These are phyloP conservation scores for Trichoderma sp. DNA, from an alignment of 2,329 filamentous ascomycete genomes.

Conservation along the genomic window DNA sequence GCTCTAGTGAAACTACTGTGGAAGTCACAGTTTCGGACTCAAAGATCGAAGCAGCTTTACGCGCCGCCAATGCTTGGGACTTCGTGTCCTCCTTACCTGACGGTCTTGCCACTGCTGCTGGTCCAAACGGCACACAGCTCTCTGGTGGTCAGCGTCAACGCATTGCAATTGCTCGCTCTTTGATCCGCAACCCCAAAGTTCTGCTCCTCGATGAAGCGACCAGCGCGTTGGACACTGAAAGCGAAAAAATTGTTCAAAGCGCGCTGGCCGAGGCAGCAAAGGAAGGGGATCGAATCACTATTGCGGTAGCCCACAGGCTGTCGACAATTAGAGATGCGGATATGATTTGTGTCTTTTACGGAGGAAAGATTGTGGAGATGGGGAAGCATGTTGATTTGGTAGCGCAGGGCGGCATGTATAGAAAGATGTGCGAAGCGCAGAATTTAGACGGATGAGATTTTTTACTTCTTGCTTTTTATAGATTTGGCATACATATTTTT, in stretches of 20 bases:
- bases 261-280: constrained; percentile 73
- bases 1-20: constrained; percentile 22
- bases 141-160: constrained; percentile 24
- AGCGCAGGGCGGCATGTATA: constrained; percentile 44
- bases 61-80: constrained; percentile 48
- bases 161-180: constrained; percentile 22
- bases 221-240: constrained; percentile 89
- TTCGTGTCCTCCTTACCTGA: constrained; percentile 80
- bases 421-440: constrained; percentile 46
- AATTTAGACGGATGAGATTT: constrained; percentile 26
- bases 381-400: constrained; percentile 58
- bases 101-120: constrained; percentile 83
- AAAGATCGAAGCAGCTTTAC: constrained; percentile 43
- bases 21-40: constrained; percentile 30
- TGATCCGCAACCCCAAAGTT: constrained; percentile 85
- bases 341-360: constrained; percentile 59
- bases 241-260: constrained; percentile 86
- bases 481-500: background rate
- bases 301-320: constrained; percentile 87
- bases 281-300: constrained; percentile 81
- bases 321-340: constrained; percentile 80
- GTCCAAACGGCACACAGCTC: constrained; percentile 45
- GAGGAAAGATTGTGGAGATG: constrained; percentile 53
- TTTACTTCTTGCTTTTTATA: background rate
- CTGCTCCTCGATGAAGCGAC: constrained; percentile 92